These are phyloP conservation scores for Rehmannia glutinosa DNA, from an alignment of 257 asterid species.

Conservation along the genomic window DNA sequence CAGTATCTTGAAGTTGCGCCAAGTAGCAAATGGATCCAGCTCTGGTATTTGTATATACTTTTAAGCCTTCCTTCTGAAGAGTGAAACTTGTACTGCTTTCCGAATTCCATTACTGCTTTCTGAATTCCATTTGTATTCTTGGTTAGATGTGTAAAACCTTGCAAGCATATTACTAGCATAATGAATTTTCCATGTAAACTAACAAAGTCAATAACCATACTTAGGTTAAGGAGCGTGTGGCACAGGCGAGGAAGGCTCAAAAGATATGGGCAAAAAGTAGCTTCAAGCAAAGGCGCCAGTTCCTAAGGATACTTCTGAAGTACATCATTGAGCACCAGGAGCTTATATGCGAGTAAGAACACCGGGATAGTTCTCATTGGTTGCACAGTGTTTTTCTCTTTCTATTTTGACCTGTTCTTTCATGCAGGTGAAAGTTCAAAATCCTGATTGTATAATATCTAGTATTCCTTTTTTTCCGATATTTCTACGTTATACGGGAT, in stretches of 20 bases:
- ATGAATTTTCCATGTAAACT: slow-evolving; percentile 16
- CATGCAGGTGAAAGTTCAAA: slow-evolving; percentile 1
- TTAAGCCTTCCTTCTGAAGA: neutral
- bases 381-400: slow-evolving; percentile 2
- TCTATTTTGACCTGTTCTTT: slow-evolving; percentile 14
- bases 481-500: slow-evolving; percentile 3
- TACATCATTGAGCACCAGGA: slow-evolving; percentile 92
- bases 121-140: neutral
- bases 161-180: neutral
- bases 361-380: slow-evolving; percentile 3
- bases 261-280: slow-evolving; percentile 87
- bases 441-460: neutral
- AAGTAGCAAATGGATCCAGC: neutral
- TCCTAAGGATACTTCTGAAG: slow-evolving; percentile 91
- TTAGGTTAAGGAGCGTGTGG: slow-evolving; percentile 89
- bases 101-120: slow-evolving; percentile 10
- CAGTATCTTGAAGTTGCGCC: neutral
- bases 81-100: slow-evolving; percentile 13
- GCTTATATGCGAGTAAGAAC: slow-evolving; percentile 94
- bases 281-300: slow-evolving; percentile 96
- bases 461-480: neutral
- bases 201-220: slow-evolving; percentile 20
- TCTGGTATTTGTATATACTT: too few species aligned
- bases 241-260: slow-evolving; percentile 91
- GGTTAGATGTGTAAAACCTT: neutral